A percentile compares a stretch with the other conserved stretches of the same genome.
phyloP scores from a whole-genome alignment of 2,329 filamentous ascomycete species.

The Xylariomycetidae sp. region DNA sequence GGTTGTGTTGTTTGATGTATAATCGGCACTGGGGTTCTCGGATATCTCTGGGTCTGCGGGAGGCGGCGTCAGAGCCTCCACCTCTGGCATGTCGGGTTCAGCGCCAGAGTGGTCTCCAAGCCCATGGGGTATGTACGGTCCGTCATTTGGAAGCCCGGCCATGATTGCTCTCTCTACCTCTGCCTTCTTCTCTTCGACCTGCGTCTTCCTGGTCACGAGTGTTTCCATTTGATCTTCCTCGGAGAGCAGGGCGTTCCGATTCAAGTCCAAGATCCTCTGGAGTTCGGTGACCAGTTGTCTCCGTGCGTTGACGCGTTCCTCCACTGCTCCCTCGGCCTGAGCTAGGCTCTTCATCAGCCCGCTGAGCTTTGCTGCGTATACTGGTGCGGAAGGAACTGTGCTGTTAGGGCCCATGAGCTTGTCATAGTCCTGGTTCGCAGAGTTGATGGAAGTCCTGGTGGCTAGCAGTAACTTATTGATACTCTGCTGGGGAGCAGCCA shows the following conservation, averaged over 20 bases:
- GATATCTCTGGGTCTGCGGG: conserved; percentile 36
- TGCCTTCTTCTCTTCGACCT: conserved; percentile 77
- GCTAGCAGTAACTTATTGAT: conserved; percentile 68
- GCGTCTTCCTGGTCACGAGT: conserved; percentile 60
- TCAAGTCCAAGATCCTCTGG: conserved; percentile 74
- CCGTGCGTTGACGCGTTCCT: conserved; percentile 83
- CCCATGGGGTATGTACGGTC: conserved; percentile 37
- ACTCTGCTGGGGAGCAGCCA: conserved; percentile 70
- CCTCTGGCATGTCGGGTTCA: conserved; percentile 70
- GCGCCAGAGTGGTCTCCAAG: conserved; percentile 41
- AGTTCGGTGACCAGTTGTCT: conserved; percentile 72
- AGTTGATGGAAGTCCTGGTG: conserved; percentile 61
- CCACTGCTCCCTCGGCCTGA: conserved; percentile 81
- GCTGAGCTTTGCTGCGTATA: conserved; percentile 85
- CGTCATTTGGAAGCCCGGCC: conserved; percentile 64
- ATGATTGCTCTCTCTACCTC: conserved; percentile 92
- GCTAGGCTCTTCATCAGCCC: conserved; percentile 86
- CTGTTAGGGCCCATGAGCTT: conserved; percentile 72
- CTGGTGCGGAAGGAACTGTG: conserved; percentile 72
- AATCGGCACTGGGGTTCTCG: conserved; percentile 12
- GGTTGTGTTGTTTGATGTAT: too few species aligned
- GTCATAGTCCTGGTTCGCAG: conserved; percentile 76
- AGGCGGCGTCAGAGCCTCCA: conserved; percentile 85
- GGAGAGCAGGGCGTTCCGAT: conserved; percentile 61
- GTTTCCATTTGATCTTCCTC: conserved; percentile 66